Percentiles rank a stretch among this genome's conserved stretches.
Evolutionary conservation across 768 basidiomycete genomes (phyloP).

Genomic region (Gloeophyllum trabeum): DNA sequence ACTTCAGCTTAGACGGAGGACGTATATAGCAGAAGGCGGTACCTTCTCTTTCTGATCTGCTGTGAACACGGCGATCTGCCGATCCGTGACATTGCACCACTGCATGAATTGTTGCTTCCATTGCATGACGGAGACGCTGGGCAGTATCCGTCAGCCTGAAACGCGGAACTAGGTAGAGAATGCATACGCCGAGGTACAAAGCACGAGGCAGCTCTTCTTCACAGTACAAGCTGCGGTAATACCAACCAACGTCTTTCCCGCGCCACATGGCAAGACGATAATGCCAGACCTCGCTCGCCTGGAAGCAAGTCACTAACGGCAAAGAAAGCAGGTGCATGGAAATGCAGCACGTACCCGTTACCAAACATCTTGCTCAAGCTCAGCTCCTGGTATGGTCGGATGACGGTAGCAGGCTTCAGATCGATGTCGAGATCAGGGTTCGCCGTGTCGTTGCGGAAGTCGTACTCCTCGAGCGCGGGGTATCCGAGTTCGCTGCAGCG

Average conservation of each 20-base stretch:
- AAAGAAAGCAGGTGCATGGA: constrained; percentile 1
- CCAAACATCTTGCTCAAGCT: constrained; percentile 99
- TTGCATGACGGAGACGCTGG: constrained; percentile 90
- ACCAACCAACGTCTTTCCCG: constrained; percentile 98
- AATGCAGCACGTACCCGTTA: constrained; percentile 69
- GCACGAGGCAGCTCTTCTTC: constrained; percentile 97
- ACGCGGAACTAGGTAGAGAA: constrained; percentile 6
- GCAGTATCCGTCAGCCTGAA: not conserved
- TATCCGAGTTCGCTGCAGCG: constrained; percentile 95
- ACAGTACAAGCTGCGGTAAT: constrained; percentile 99
- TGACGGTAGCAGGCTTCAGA: constrained; percentile 94
- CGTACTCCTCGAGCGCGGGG: constrained; percentile 98
- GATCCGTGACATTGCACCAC: constrained; percentile 96
- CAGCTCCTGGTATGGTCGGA: constrained; percentile 97
- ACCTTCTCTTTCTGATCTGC: constrained; percentile 98
- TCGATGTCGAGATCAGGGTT: constrained; percentile 98
- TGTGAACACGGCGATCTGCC: constrained; percentile 97
- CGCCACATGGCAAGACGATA: constrained; percentile 96
- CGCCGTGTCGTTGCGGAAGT: constrained; percentile 93
- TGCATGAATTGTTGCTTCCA: constrained; percentile 98
- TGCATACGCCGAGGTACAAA: constrained; percentile 93
- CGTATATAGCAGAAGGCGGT: constrained; percentile 3
- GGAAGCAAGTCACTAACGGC: constrained; percentile 6
- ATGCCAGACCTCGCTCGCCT: constrained; percentile 97
- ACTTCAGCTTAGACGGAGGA: constrained; percentile 3